Evolutionary conservation across 1,139 yeast species (phyloP).

Genomic region (Blastobotrys arbuscula): DNA sequence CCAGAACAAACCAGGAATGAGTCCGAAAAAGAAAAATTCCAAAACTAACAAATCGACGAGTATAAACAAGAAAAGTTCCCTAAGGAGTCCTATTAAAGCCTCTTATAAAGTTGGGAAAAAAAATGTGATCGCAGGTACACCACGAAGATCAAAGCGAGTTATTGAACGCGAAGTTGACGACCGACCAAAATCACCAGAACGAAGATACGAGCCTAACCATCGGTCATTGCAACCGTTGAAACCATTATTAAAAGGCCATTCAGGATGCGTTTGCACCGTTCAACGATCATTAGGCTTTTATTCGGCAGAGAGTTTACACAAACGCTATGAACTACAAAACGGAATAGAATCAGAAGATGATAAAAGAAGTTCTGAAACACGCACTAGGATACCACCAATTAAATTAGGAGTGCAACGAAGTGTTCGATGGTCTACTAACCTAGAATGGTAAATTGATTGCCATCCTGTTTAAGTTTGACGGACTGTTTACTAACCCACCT

Average conservation of each 20-base stretch:
- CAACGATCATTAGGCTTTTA: conserved; percentile 21
- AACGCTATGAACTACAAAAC: no score
- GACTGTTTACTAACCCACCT: no score
- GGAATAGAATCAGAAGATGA: background rate
- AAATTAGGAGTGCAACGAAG: background rate
- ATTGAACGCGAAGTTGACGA: conserved; percentile 18
- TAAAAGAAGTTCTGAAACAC: background rate
- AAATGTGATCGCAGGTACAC: background rate
- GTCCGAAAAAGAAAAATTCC: background rate
- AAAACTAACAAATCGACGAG: background rate
- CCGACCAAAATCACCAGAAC: conserved; percentile 19
- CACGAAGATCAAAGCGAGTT: conserved; percentile 18
- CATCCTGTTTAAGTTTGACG: no score
- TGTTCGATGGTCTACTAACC: background rate
- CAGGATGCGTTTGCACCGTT: background rate
- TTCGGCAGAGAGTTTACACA: conserved; percentile 21
- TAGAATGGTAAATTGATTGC: background rate
- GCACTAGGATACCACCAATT: background rate
- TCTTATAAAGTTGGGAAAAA: background rate
- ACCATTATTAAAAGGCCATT: conserved; percentile 17
- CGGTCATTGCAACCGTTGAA: conserved; percentile 15
- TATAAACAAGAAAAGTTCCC: background rate
- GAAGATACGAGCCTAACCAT: conserved; percentile 23
- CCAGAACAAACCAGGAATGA: background rate
- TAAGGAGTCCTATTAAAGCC: background rate